Conservation (phyloP, 169 alveolate species). For the Plasmodium falciparum region DNA sequence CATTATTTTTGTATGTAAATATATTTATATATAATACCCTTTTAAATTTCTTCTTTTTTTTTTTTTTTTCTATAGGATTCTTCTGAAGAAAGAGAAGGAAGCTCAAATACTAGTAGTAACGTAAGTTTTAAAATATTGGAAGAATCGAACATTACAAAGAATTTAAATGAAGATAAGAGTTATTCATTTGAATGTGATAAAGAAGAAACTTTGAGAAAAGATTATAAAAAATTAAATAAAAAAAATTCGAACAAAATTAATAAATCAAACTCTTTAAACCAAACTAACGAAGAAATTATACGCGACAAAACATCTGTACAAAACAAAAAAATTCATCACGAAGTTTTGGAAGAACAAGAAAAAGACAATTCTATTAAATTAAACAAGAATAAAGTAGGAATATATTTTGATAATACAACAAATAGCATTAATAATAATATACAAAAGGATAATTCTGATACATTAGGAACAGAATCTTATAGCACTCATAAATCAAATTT, state of each 20-base stretch:
- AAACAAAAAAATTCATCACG: conserved; percentile 1
- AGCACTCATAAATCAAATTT: conserved; percentile 8
- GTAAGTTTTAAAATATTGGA: conserved; percentile 45
- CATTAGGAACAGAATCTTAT: conserved; percentile 9
- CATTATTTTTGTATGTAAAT: too few species aligned
- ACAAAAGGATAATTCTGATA: conserved; percentile 18
- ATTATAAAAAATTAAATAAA: conserved; percentile 25
- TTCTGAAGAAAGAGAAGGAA: conserved; percentile 74
- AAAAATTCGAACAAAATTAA: conserved; percentile 28
- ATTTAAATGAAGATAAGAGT: conserved; percentile 34
- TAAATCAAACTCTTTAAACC: conserved; percentile 13
- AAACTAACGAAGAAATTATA: background rate
- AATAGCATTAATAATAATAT: background rate
- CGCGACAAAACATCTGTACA: conserved; percentile 8
- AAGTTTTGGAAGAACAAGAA: conserved; percentile 19
- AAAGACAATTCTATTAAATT: conserved; percentile 27
- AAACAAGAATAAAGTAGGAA: conserved; percentile 31
- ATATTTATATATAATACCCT: too few species aligned
- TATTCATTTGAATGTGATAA: conserved; percentile 31
- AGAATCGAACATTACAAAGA: conserved; percentile 36
- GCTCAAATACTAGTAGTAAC: conserved; percentile 42
- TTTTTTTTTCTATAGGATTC: conserved; percentile 56
- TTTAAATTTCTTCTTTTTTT: background rate
- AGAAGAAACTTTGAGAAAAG: conserved; percentile 19
- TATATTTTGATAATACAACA: conserved; percentile 7